A percentile compares a stretch with the other conserved stretches of the same genome.
phyloP scores from a whole-genome alignment of 129 eudicot genomes.

The Scalesia atractyloides region DNA sequence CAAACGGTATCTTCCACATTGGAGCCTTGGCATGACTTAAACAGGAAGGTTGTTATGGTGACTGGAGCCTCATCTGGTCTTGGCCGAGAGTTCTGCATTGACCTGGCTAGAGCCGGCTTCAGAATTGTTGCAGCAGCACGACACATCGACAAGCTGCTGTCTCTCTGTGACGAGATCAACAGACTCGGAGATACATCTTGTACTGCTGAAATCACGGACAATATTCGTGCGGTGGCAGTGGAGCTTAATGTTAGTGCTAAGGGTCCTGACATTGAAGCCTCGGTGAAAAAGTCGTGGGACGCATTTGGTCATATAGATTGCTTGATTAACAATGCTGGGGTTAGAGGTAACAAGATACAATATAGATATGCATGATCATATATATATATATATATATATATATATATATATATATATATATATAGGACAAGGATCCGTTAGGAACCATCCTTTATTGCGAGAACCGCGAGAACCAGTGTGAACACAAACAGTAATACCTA shows the following conservation, averaged over 20 bases:
- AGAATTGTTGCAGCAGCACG: conserved; percentile 69
- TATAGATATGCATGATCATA: no score
- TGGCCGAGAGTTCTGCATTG: conserved; percentile 62
- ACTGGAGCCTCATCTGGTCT: conserved; percentile 88
- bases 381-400: no score
- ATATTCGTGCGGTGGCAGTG: conserved; percentile 30
- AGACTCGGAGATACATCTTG: background rate
- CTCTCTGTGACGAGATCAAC: conserved; percentile 63
- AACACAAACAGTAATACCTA: no score
- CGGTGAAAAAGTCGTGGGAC: conserved; percentile 32
- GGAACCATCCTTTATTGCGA: no score
- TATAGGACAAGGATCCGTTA: no score
- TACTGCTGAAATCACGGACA: background rate
- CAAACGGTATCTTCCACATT: background rate
- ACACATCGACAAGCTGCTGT: conserved; percentile 51
- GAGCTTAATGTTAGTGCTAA: conserved; percentile 25
- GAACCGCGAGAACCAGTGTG: no score
- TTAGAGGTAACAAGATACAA: conserved; percentile 40
- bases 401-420: no score
- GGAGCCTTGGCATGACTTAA: conserved; percentile 58
- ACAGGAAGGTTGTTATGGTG: conserved; percentile 65
- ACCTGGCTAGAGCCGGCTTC: conserved; percentile 71
- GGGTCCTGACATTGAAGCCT: conserved; percentile 29
- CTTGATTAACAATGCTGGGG: conserved; percentile 58
- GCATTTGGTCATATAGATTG: conserved; percentile 41